Conservation (phyloP, 352 stramenopile species). For the Pythium myriotylum region DNA sequence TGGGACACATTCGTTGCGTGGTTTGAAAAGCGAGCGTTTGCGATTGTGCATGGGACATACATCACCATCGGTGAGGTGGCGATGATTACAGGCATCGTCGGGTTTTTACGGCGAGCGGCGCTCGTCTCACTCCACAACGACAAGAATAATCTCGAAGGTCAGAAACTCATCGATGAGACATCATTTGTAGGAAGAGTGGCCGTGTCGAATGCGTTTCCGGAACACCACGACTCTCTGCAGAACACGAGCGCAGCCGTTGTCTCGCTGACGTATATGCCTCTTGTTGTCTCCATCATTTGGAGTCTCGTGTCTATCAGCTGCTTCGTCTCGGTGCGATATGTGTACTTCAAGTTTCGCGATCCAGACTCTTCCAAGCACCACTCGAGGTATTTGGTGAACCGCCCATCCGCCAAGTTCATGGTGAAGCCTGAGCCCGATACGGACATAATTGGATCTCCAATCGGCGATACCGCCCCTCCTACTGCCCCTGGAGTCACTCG, state of each 20-base stretch:
- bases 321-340: constrained; percentile 7
- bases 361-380: constrained; percentile 16
- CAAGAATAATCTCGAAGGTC: constrained; percentile 18
- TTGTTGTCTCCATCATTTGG: constrained; percentile 10
- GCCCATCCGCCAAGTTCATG: constrained; percentile 21
- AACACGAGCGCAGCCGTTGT: constrained; percentile 19
- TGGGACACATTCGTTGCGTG: constrained; percentile 29
- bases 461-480: not conserved
- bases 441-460: not conserved
- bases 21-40: constrained; percentile 21
- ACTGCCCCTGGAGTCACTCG: not conserved
- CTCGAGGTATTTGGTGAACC: constrained; percentile 15
- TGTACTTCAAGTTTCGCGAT: constrained; percentile 17
- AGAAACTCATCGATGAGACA: constrained; percentile 15
- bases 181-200: constrained; percentile 19
- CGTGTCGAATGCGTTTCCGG: constrained; percentile 24
- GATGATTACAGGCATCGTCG: constrained; percentile 19
- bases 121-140: constrained; percentile 17
- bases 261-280: constrained; percentile 19
- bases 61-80: constrained; percentile 27
- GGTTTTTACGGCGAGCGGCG: not conserved
- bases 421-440: constrained; percentile 20
- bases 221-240: constrained; percentile 28
- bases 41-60: constrained; percentile 27
- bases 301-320: constrained; percentile 20